Evolutionary conservation across 768 basidiomycete species (phyloP), one percentile per base, ranked within the genome.

Genomic region (Boletellus ananas): DNA sequence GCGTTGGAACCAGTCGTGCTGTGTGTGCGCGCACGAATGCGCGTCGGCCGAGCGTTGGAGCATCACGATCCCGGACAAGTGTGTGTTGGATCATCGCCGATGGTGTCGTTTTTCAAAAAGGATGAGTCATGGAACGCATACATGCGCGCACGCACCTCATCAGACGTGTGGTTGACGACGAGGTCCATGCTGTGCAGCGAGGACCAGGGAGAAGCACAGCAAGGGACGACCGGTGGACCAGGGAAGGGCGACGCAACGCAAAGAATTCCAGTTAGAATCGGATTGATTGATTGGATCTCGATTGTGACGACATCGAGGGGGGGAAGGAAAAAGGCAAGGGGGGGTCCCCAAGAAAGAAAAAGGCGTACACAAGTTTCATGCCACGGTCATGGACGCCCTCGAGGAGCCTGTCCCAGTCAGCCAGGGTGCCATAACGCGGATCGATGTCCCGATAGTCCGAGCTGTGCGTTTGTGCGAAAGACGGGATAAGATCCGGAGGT

Each of bases 1-100:
- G 57, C 79, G 72, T 29, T 74, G 52, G 69, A 88, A 90, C 87
- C 88, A 90, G 11, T 72, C 74, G 57, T 88, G 87, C 83, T 87
- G 54, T 16, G 43, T 25, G 3, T 3, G 36, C n/a, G n/a, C n/a
- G 21, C 18, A 23, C 10, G 48, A 3, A 17, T 41, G 18, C 33
- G 35, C 27, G 29, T 25, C 23, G 23, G 23, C 4, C 23, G 7
- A 25, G 4, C 23, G 23, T 25, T 6, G 23, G 23, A 25, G 23
- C 23, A 25, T 5, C 23, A 25, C 23, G 23, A 25, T 25, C 7
- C 23, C 23, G 7, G 23, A 25, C 23, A 6, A 25, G 23, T 25
- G 23, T 25, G 23, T 25, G 23, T 25, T 25, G 4, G 23, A 25
- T 25, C 23, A 25, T 6, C 23, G 23, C 23, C 23, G 23, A 25